phyloP scores from a whole-genome alignment of 305 asterid genomes.

The Fraxinus baroniana region DNA sequence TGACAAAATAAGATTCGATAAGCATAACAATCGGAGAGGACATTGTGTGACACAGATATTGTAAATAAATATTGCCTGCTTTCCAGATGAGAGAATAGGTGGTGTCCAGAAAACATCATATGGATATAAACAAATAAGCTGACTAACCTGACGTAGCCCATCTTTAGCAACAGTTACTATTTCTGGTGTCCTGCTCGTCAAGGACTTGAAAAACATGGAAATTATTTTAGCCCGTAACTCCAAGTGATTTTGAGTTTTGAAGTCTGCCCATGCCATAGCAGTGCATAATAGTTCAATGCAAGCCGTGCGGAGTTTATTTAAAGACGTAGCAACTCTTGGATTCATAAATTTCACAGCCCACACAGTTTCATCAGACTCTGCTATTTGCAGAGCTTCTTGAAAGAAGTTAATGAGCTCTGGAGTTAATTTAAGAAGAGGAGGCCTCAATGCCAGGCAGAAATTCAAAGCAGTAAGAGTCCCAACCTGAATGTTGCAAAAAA shows the following conservation, averaged over 20 bases:
- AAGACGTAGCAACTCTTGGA: conserved; percentile 82
- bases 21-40: conserved; percentile 4
- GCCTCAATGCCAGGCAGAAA: conserved; percentile 98
- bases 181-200: conserved; percentile 89
- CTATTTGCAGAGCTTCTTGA: conserved; percentile 98
- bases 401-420: conserved; percentile 85
- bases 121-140: conserved; percentile 8
- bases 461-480: conserved; percentile 97
- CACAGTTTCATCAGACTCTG: conserved; percentile 91
- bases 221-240: conserved; percentile 94
- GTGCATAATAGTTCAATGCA: conserved; percentile 98
- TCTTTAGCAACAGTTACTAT: conserved; percentile 98
- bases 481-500: conserved; percentile 56
- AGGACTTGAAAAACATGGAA: conserved; percentile 97
- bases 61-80: not conserved
- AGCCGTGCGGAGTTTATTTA: conserved; percentile 94
- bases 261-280: conserved; percentile 99
- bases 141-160: conserved; percentile 94
- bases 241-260: conserved; percentile 88
- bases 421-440: conserved; percentile 95
- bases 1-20: conserved; percentile 4
- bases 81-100: conserved; percentile 9
- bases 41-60: not conserved
- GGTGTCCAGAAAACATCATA: conserved; percentile 14
- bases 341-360: conserved; percentile 95